Conservation (phyloP, 371 early-diverging fungal species). For the Catenaria anguillulae region DNA sequence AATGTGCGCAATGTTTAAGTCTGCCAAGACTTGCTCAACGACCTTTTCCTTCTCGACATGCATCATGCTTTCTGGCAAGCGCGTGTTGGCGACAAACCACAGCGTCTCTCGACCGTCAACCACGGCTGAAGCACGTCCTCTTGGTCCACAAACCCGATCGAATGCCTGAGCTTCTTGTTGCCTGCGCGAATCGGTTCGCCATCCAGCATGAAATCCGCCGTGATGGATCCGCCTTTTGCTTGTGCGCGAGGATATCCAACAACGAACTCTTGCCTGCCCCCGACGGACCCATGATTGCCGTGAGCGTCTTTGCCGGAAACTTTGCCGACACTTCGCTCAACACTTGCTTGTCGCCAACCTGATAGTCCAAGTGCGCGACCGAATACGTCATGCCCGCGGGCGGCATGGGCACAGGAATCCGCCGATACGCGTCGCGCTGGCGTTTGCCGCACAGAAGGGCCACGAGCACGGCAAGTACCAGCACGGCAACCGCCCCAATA, state of each 20-base stretch:
- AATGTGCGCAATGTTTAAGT: not conserved
- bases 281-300: constrained; percentile 47
- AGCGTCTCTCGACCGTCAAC: constrained; percentile 29
- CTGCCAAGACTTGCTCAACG: constrained; percentile 13
- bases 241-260: constrained; percentile 41
- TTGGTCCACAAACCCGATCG: constrained; percentile 34
- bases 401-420: not conserved
- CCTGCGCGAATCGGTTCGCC: not conserved
- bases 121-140: constrained; percentile 27
- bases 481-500: not conserved
- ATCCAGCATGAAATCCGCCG: not conserved
- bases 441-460: not conserved
- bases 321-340: constrained; percentile 18
- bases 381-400: not conserved
- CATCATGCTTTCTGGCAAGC: constrained; percentile 12
- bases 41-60: constrained; percentile 13
- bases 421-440: not conserved
- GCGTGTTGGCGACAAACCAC: constrained; percentile 24
- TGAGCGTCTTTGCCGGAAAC: constrained; percentile 24
- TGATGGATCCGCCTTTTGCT: not conserved
- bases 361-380: not conserved
- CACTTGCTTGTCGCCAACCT: constrained; percentile 4
- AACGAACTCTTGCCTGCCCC: constrained; percentile 56
- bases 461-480: not conserved
- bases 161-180: constrained; percentile 13